These are phyloP conservation scores for Blastobotrys malaysiensis DNA, from an alignment of 1,139 yeast species.

Conservation along the genomic window DNA sequence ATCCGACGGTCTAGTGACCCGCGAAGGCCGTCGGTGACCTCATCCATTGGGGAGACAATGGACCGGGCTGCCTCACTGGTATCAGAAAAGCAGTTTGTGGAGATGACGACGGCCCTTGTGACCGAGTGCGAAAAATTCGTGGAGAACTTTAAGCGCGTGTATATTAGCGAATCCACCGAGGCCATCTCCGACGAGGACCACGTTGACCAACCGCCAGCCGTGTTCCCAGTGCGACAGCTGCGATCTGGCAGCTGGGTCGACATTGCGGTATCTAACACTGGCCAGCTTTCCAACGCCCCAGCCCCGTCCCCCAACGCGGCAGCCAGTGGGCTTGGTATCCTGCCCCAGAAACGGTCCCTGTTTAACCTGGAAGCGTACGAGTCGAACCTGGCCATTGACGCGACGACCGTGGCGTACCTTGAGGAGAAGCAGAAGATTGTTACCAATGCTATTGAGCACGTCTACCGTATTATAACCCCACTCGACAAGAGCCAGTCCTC, in stretches of 20 bases:
- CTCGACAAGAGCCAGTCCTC: constrained; percentile 2
- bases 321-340: constrained; percentile 8
- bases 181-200: constrained; percentile 11
- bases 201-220: constrained; percentile 15
- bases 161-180: constrained; percentile 5
- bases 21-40: constrained; percentile 12
- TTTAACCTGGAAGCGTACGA: constrained; percentile 13
- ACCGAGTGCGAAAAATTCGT: constrained; percentile 12
- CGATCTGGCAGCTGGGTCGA: constrained; percentile 24
- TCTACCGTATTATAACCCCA: constrained; percentile 4
- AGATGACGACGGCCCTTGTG: constrained; percentile 10
- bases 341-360: constrained; percentile 7
- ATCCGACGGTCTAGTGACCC: constrained; percentile 11
- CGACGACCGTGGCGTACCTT: constrained; percentile 5
- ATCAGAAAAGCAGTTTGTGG: constrained; percentile 10
- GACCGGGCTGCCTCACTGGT: not conserved
- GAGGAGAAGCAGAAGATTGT: constrained; percentile 6
- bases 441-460: constrained; percentile 1
- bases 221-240: constrained; percentile 23
- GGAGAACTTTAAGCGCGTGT: constrained; percentile 9
- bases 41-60: not conserved
- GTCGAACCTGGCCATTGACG: constrained; percentile 9
- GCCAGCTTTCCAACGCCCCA: constrained; percentile 10
- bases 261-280: constrained; percentile 19
- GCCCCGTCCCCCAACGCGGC: constrained; percentile 1